phyloP scores from a whole-genome alignment of 768 basidiomycete genomes.

The Boletus tylopilopsis region DNA sequence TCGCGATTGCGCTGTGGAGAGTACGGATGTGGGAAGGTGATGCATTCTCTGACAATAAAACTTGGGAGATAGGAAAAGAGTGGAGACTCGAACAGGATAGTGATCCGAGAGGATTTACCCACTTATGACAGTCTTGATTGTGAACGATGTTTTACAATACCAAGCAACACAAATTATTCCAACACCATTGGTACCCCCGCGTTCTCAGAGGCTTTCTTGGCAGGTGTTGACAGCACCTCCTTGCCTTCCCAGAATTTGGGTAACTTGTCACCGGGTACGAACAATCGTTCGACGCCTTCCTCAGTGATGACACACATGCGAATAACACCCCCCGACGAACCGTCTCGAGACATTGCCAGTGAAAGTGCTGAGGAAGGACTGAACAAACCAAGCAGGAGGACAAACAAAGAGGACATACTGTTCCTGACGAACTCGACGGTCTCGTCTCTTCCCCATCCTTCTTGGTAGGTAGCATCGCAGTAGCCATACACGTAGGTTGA shows the following conservation, averaged over 20 bases:
- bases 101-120: constrained; percentile 1
- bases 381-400: neutral
- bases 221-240: constrained; percentile 53
- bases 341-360: constrained; percentile 96
- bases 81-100: constrained; percentile 21
- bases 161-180: constrained; percentile 30
- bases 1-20: constrained; percentile 77
- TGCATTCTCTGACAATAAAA: constrained; percentile 15
- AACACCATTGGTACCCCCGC: constrained; percentile 41
- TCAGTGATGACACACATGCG: constrained; percentile 97
- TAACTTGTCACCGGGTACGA: constrained; percentile 86
- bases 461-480: constrained; percentile 96
- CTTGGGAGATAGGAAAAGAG: constrained; percentile 21
- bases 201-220: constrained; percentile 18
- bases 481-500: constrained; percentile 99
- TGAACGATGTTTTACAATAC: neutral
- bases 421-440: constrained; percentile 95
- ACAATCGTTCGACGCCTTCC: constrained; percentile 86
- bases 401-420: constrained; percentile 53
- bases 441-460: constrained; percentile 87
- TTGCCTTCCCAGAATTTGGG: constrained; percentile 89
- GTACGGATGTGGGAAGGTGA: constrained; percentile 71
- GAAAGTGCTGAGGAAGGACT: constrained; percentile 61
- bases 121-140: neutral
- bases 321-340: constrained; percentile 95